These are phyloP conservation scores for Plasmodium vinckei DNA, from an alignment of 169 alveolate genomes.

Conservation along the genomic window DNA sequence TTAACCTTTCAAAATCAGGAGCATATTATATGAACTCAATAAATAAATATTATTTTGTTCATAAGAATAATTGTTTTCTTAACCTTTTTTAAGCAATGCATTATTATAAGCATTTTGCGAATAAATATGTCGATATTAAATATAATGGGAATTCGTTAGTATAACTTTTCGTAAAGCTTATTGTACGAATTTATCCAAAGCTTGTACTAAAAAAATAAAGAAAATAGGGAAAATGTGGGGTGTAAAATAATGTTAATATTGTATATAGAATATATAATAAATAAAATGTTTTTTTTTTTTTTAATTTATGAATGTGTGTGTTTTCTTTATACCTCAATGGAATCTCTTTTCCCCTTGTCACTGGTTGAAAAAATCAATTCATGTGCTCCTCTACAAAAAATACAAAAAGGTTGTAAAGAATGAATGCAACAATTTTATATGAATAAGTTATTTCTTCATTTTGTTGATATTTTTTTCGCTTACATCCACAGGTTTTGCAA, in stretches of 20 bases:
- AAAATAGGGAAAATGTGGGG: too few relatives aligned
- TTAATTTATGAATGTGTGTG: background rate
- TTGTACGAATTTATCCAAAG: slow-evolving; percentile 53
- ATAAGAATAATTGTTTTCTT: too few relatives aligned
- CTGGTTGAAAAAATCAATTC: slow-evolving; percentile 22
- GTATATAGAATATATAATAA: slow-evolving; percentile 3
- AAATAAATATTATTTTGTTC: too few relatives aligned
- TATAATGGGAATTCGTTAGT: too few relatives aligned
- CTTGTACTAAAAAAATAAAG: slow-evolving; percentile 25
- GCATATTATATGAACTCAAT: too few relatives aligned
- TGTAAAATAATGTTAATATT: background rate
- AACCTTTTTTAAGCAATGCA: too few relatives aligned
- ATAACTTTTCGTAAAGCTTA: slow-evolving; percentile 19
- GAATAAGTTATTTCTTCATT: background rate
- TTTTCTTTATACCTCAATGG: slow-evolving; percentile 41
- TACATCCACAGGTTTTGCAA: slow-evolving; percentile 69
- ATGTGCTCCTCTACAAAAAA: slow-evolving; percentile 47
- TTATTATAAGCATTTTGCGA: too few relatives aligned
- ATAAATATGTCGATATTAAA: too few relatives aligned
- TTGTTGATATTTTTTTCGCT: background rate
- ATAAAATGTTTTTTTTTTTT: background rate
- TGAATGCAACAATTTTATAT: background rate
- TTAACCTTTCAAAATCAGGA: too few relatives aligned
- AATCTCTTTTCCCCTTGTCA: slow-evolving; percentile 5
- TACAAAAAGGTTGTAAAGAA: background rate